phyloP scores from a whole-genome alignment of 495 filamentous ascomycete genomes.

The Neurospora tetraspora region DNA sequence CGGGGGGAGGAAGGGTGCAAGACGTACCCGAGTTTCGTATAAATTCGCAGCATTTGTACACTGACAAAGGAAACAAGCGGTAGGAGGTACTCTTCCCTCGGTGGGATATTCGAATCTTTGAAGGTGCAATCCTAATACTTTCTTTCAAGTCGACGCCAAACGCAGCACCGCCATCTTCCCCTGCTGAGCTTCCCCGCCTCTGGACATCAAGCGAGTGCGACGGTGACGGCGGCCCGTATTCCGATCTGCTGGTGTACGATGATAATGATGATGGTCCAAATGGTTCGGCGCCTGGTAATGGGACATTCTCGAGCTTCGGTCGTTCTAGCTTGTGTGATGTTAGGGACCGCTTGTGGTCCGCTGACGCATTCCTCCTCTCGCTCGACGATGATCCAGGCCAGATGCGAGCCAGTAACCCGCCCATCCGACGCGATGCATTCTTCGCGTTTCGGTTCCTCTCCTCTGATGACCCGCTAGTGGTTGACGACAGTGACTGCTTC shows the following conservation, averaged over 20 bases:
- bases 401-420: neutral
- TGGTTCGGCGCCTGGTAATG: neutral
- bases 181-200: neutral
- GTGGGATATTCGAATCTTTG: conserved; percentile 21
- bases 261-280: neutral
- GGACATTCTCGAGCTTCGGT: neutral
- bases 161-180: neutral
- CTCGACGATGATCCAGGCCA: neutral
- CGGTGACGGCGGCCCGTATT: neutral
- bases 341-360: neutral
- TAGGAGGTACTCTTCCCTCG: conserved; percentile 16
- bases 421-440: neutral
- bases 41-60: conserved; percentile 24
- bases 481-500: neutral
- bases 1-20: neutral
- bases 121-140: conserved; percentile 16
- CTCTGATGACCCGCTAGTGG: neutral
- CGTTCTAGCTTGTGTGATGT: neutral
- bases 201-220: neutral
- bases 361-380: neutral
- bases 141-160: conserved; percentile 19
- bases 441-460: neutral
- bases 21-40: conserved; percentile 12
- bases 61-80: conserved; percentile 12
- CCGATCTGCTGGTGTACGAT: neutral